Conservation (phyloP, 805 yeast species). For the Blastobotrys parvus region DNA sequence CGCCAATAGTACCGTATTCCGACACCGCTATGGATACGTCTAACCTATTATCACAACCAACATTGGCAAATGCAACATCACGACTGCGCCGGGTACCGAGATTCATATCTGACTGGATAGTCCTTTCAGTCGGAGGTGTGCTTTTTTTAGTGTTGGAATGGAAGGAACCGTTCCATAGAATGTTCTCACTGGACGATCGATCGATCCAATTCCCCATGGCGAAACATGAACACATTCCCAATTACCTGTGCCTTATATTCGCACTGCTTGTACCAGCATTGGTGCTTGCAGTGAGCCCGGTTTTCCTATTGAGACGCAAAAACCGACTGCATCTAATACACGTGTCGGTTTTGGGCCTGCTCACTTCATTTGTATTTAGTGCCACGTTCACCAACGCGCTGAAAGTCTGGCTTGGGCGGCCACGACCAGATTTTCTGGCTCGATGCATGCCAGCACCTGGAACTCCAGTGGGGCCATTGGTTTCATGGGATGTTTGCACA, state of each 20-base stretch:
- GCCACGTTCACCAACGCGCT: constrained; percentile 60
- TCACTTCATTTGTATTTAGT: constrained; percentile 50
- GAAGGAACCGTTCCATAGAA: constrained; percentile 63
- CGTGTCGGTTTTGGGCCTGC: constrained; percentile 58
- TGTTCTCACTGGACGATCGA: constrained; percentile 65
- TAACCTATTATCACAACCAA: no score
- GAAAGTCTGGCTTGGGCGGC: constrained; percentile 82
- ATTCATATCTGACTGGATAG: constrained; percentile 15
- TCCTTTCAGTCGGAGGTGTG: constrained; percentile 7
- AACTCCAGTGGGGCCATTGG: constrained; percentile 38
- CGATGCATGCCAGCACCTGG: constrained; percentile 64
- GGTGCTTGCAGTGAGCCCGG: constrained; percentile 19
- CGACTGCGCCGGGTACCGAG: no score
- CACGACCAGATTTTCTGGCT: constrained; percentile 85
- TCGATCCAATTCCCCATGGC: constrained; percentile 79
- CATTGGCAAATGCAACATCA: no score
- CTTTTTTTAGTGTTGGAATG: constrained; percentile 10
- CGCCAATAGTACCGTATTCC: no score
- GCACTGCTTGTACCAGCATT: constrained; percentile 16
- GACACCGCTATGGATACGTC: no score
- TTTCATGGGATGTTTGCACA: constrained; percentile 31
- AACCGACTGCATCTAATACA: constrained; percentile 41
- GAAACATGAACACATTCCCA: constrained; percentile 61
- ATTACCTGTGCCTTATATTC: constrained; percentile 35
- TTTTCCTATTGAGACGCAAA: constrained; percentile 19